Percentiles rank a stretch among this genome's conserved stretches.
Evolutionary conservation across 108 stramenopile genomes (phyloP).

Genomic region (Aurantiochytrium sp.): DNA sequence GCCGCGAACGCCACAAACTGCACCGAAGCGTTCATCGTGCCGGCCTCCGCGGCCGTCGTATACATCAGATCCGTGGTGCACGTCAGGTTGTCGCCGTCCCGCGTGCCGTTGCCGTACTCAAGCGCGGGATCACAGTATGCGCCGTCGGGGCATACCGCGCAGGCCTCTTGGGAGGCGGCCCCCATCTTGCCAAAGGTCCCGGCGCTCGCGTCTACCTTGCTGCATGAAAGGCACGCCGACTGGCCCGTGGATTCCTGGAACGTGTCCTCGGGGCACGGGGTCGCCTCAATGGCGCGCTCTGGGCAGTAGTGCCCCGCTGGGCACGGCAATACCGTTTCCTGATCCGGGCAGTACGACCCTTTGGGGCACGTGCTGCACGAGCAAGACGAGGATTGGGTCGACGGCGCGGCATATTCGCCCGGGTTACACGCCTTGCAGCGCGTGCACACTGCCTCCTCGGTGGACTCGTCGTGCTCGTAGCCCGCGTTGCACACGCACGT

Average conservation of each 20-base stretch:
- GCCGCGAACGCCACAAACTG: background rate
- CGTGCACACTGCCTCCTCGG: background rate
- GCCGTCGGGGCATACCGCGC: background rate
- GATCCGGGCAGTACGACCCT: constrained; percentile 21
- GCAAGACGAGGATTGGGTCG: background rate
- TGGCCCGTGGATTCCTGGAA: background rate
- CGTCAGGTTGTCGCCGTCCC: background rate
- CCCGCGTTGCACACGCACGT: background rate
- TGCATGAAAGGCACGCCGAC: background rate
- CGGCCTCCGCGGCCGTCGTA: background rate
- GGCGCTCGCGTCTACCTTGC: background rate
- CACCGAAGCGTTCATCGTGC: background rate
- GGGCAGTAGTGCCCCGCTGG: background rate
- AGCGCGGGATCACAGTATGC: background rate
- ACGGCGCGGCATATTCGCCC: background rate
- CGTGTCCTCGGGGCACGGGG: background rate
- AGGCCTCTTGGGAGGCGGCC: background rate
- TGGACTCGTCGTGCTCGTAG: background rate
- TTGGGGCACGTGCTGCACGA: background rate
- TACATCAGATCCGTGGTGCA: background rate
- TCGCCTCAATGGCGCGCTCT: background rate
- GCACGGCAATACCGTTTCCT: background rate
- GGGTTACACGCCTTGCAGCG: background rate
- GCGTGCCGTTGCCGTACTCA: background rate
- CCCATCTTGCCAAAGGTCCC: background rate